Conservation (phyloP, 164 flowering plant genomes). For the Brasenia schreberi region DNA sequence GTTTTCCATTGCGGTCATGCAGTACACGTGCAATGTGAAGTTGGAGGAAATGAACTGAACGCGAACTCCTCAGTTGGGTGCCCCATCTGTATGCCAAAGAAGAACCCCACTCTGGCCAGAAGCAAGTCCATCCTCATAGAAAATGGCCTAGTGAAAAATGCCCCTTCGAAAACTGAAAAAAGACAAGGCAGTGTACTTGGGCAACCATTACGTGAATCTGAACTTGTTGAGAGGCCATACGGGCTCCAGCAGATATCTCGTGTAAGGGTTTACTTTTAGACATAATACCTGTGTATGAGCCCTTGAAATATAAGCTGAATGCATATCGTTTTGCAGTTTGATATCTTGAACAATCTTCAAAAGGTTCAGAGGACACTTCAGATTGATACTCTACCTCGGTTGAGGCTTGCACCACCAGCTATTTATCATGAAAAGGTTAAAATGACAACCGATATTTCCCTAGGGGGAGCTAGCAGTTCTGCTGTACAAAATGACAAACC, state of each 20-base stretch:
- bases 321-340: conserved; percentile 44
- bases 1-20: conserved; percentile 89
- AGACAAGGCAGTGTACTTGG: conserved; percentile 19
- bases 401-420: conserved; percentile 93
- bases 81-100: conserved; percentile 82
- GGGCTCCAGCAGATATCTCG: conserved; percentile 60
- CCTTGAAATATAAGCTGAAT: not conserved
- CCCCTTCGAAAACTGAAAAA: conserved; percentile 26
- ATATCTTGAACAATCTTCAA: conserved; percentile 58
- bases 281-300: not conserved
- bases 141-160: conserved; percentile 35
- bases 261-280: conserved; percentile 23
- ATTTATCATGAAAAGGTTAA: conserved; percentile 91
- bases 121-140: conserved; percentile 32
- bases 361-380: conserved; percentile 40
- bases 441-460: conserved; percentile 32
- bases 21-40: conserved; percentile 72
- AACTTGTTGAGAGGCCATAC: conserved; percentile 37
- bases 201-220: conserved; percentile 42
- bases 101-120: conserved; percentile 36
- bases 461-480: conserved; percentile 43
- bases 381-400: conserved; percentile 52
- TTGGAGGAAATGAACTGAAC: conserved; percentile 34
- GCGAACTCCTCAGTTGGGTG: conserved; percentile 40
- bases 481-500: conserved; percentile 27